Evolutionary conservation across 768 basidiomycete genomes (phyloP).

Genomic region (Kwoniella sp.): DNA sequence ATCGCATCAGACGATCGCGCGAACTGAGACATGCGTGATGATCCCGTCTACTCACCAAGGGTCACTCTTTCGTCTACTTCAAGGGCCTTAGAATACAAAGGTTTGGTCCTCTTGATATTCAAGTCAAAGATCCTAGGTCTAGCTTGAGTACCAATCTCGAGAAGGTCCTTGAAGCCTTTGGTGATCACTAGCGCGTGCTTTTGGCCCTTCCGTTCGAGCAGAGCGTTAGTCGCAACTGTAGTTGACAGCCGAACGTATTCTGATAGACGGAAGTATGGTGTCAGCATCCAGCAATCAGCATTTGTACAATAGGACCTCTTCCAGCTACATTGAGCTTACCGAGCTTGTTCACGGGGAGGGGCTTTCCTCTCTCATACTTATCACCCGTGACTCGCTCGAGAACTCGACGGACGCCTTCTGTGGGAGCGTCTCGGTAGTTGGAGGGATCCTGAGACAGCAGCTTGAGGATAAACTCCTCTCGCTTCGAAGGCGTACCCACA

Average conservation of each 20-base stretch:
- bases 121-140: conserved; percentile 72
- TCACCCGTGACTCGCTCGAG: conserved; percentile 51
- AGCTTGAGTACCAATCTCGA: conserved; percentile 60
- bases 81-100: conserved; percentile 62
- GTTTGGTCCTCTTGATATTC: conserved; percentile 63
- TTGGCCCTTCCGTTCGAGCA: conserved; percentile 36
- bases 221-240: conserved; percentile 38
- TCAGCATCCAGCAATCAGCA: conserved; percentile 62
- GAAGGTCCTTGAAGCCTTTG: conserved; percentile 35
- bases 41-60: conserved; percentile 72
- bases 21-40: conserved; percentile 43
- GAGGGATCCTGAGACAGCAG: conserved; percentile 81
- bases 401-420: conserved; percentile 55
- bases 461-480: conserved; percentile 69
- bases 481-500: not conserved
- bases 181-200: conserved; percentile 37
- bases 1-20: conserved; percentile 64
- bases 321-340: conserved; percentile 61
- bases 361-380: not conserved
- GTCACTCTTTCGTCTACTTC: conserved; percentile 62
- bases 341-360: conserved; percentile 60
- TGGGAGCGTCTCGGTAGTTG: conserved; percentile 81
- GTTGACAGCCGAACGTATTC: conserved; percentile 39
- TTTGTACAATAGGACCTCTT: conserved; percentile 63
- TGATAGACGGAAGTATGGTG: conserved; percentile 57